Base-by-base conservation (phyloP, 805 yeast genomes). In the Starmerella apis region DNA sequence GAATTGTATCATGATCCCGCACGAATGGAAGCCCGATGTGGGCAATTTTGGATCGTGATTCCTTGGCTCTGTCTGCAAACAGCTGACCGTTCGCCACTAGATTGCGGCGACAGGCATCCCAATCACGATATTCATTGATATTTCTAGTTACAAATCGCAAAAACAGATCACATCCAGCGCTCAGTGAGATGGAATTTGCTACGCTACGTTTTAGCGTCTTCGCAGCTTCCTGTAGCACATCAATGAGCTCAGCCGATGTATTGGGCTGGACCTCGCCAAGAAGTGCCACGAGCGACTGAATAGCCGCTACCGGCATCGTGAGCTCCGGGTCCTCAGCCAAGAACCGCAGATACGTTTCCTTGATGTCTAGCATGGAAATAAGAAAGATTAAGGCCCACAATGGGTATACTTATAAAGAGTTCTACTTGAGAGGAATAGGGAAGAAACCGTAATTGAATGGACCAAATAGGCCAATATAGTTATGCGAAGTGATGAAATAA, bases 261-360 rank as follows among this genome's bases (percentile, higher is more conserved):
- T 86, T 75, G 7, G 98, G 96, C 64, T 86, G 87, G 59, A 86
- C 81, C 44, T 81, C 78, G 56, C 81, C 75, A 25, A 90, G 68
- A 68, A 92, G 75, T 8, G 92, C 83, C 24, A 92, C 95, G 41
- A 92, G 71, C 11, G 95, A 79, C 70, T 92, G 97, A 61, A 92
- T 92, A 31, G 98, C 98, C 38, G 98, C 99, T 30, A 92, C 86
- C 1, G 99, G 99, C 96, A 88, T 92, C 5, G 98, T 88, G 80
- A 92, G 85, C 50, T 92, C 97, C n/a, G 85, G 74, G 68, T 92
- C 96, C 46, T 87, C 95, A 58, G 77, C 78, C 55, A 92, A 72
- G 65, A 86, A 87, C 63, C 77, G 76, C 51, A 86, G 73, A 64
- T 92, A 92, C 0, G 90, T 78, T 59, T 78, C 73, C 42, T 81